A percentile compares a stretch with the other conserved stretches of the same genome.
These are phyloP conservation scores for Bretschneidera sinensis DNA, from an alignment of 345 rosid genomes.

Conservation along the genomic window DNA sequence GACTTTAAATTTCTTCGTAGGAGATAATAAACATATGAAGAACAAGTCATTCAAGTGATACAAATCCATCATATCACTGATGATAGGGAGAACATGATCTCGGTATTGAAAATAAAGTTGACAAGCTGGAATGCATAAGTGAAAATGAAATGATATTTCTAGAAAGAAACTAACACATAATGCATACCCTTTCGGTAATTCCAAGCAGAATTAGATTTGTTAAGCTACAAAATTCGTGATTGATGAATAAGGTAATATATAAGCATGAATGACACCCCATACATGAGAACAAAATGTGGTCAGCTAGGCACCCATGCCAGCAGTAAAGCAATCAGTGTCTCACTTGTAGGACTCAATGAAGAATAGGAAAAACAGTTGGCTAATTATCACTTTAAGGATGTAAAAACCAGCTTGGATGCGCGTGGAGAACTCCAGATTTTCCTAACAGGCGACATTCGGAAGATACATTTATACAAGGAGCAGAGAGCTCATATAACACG, in stretches of 20 bases:
- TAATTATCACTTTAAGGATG: neutral
- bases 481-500: neutral
- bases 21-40: neutral
- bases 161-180: neutral
- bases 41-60: neutral
- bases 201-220: neutral
- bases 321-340: too few species aligned
- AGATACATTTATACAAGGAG: too few species aligned
- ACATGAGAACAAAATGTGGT: too few species aligned
- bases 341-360: too few species aligned
- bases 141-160: neutral
- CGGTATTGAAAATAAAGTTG: neutral
- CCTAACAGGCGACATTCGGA: neutral
- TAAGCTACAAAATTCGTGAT: too few species aligned
- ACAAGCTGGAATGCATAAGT: neutral
- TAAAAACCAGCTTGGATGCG: neutral
- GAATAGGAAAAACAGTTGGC: too few species aligned
- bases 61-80: neutral
- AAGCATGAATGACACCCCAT: too few species aligned
- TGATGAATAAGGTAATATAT: too few species aligned
- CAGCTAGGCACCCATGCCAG: too few species aligned
- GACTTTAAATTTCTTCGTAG: neutral
- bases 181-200: neutral
- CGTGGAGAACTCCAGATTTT: neutral
- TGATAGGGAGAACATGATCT: neutral